Evolutionary conservation across 2,329 filamentous ascomycete genomes (phyloP), one percentile per base, ranked within the genome.

Genomic region (Arthrinium phaeospermum): DNA sequence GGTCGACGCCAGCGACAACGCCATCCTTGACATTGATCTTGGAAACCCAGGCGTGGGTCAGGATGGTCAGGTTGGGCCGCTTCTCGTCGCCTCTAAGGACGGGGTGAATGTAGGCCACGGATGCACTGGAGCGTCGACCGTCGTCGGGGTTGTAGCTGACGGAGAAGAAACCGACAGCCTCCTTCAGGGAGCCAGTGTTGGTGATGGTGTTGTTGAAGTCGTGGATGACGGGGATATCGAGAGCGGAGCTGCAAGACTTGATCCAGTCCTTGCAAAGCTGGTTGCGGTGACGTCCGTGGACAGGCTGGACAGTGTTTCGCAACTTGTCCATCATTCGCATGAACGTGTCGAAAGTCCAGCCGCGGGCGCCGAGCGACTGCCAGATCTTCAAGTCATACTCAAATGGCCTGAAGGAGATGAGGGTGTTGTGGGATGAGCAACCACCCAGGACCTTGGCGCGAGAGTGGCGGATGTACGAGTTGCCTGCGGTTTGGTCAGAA

Each of bases 211-310:
- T 86, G 86, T 97, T 97, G 88, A 97, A 97, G 85, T 98, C 93
- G 75, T 91, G 86, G 76, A 96, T 90, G 71, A 97, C 84, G 70
- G 95, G 95, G 75, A 98, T 94, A 80, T 92, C 85, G 83, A 97
- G 88, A 34, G 94, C 93, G 41, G 87, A 89, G 74, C 93, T 92
- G 87, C 94, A 96, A 45, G 94, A 90, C 78, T 92, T 85, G 72
- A 98, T 89, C 95, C 95, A 98, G 83, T 97, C 95, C 82, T 94
- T 90, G 87, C 94, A 97, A 70, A 98, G 88, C 87, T 97, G 93
- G 85, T 97, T 98, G 77, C 94, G 90, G 85, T 97, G 94, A 73
- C 92, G 91, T 72, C 90, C 88, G 82, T 97, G 94, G 46, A 97
- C 94, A 13, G 94, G 94, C 84, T 97, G 94, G 74, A 97, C 89